phyloP scores from a whole-genome alignment of 306 rosid species.

The Rubus parviflorus region DNA sequence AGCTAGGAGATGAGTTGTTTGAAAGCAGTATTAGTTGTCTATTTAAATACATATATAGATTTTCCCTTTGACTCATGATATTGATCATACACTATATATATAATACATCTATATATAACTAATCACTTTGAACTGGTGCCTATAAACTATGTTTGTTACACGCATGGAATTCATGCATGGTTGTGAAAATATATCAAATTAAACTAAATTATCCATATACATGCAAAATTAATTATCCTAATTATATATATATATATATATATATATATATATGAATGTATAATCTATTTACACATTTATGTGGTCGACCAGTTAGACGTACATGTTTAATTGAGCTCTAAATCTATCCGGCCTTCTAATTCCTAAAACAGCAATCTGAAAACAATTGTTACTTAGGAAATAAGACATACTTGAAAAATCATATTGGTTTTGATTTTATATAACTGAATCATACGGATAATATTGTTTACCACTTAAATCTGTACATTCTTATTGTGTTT shows the following conservation, averaged over 20 bases:
- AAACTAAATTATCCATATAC: background rate
- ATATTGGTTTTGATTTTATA: background rate
- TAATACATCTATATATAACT: background rate
- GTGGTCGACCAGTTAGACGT: slow-evolving; percentile 4
- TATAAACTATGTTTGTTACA: background rate
- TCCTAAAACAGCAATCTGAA: slow-evolving; percentile 6
- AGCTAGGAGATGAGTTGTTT: too few relatives aligned
- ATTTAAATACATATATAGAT: background rate
- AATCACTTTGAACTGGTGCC: background rate
- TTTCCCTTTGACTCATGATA: background rate
- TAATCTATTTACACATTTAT: background rate
- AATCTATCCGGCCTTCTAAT: background rate
- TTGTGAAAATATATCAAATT: background rate
- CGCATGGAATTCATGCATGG: background rate
- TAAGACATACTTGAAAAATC: slow-evolving; percentile 1
- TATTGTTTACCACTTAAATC: slow-evolving; percentile 6
- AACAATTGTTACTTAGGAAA: slow-evolving; percentile 7
- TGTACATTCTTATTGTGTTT: background rate
- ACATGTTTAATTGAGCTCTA: background rate
- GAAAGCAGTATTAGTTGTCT: too few relatives aligned
- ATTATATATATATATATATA: background rate
- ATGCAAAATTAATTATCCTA: too few relatives aligned
- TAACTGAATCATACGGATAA: slow-evolving; percentile 1
- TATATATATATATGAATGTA: background rate
- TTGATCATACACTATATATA: background rate